Evolutionary conservation across 2,329 filamentous ascomycete genomes (phyloP).

Genomic region (Exserohilum turcica): DNA sequence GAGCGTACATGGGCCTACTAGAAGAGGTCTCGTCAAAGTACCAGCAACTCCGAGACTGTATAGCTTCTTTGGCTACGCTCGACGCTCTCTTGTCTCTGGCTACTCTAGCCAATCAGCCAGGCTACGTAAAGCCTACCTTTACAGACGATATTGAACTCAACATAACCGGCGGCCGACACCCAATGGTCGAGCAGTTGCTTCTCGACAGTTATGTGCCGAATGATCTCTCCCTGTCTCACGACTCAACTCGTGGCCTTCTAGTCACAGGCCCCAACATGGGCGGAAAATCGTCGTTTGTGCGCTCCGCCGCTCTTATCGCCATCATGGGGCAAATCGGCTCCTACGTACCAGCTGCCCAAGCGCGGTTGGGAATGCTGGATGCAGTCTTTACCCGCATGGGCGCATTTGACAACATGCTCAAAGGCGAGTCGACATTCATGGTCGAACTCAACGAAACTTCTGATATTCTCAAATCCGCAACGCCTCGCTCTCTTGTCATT

Average conservation of each 20-base stretch:
- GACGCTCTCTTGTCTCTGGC: constrained; percentile 90
- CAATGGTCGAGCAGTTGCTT: constrained; percentile 92
- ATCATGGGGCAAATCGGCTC: constrained; percentile 96
- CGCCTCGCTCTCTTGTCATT: constrained; percentile 82
- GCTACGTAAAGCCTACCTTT: constrained; percentile 80
- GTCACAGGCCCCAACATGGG: constrained; percentile 99
- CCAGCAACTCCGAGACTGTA: constrained; percentile 84
- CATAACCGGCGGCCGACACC: constrained; percentile 79
- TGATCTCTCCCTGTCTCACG: constrained; percentile 69
- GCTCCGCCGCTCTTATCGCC: constrained; percentile 85
- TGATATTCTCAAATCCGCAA: constrained; percentile 87
- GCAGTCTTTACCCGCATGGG: constrained; percentile 96
- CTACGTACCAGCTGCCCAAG: constrained; percentile 81
- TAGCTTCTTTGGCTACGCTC: constrained; percentile 82
- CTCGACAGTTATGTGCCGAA: constrained; percentile 91
- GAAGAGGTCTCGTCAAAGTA: constrained; percentile 79
- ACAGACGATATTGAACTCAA: constrained; percentile 69
- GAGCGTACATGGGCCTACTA: constrained; percentile 76
- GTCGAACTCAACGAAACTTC: constrained; percentile 93
- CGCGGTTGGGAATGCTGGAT: constrained; percentile 81
- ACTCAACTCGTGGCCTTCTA: constrained; percentile 70
- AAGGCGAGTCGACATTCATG: constrained; percentile 96
- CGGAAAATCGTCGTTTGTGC: constrained; percentile 96
- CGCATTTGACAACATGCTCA: constrained; percentile 93
- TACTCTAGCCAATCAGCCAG: constrained; percentile 80